phyloP scores from a whole-genome alignment of 495 filamentous ascomycete species.

The Aspergillus olivimuriae region DNA sequence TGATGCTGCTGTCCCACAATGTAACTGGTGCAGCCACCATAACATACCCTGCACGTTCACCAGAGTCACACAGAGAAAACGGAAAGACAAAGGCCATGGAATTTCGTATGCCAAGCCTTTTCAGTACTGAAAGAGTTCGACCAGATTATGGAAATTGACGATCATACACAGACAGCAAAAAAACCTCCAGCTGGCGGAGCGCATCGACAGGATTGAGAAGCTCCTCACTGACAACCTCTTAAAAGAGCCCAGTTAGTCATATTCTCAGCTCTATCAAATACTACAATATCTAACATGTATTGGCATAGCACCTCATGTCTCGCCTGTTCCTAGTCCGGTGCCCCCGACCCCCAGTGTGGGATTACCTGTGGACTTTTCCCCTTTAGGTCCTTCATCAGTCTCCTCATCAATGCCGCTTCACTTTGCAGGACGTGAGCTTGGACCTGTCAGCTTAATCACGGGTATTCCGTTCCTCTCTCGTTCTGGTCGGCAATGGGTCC shows the following conservation, averaged over 20 bases:
- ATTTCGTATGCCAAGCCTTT: conserved; percentile 14
- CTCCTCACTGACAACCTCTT: conserved; percentile 28
- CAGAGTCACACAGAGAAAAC: conserved; percentile 29
- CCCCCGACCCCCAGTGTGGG: too few relatives aligned
- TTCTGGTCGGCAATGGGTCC: conserved; percentile 42
- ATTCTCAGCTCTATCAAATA: too few relatives aligned
- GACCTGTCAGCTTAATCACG: conserved; percentile 38
- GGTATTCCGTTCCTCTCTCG: conserved; percentile 41
- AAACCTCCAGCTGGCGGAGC: conserved; percentile 27
- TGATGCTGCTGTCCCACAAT: conserved; percentile 34
- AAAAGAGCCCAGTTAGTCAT: too few relatives aligned
- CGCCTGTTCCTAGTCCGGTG: too few relatives aligned
- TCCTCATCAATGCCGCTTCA: conserved; percentile 37
- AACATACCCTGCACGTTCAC: conserved; percentile 43
- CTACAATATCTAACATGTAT: too few relatives aligned
- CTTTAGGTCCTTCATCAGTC: conserved; percentile 10
- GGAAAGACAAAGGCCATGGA: conserved; percentile 21
- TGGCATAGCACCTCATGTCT: too few relatives aligned
- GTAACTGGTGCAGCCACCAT: conserved; percentile 51
- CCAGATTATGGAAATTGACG: conserved; percentile 1
- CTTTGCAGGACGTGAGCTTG: conserved; percentile 43
- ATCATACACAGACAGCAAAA: conserved; percentile 16
- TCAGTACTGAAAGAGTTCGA: background rate
- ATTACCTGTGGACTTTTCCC: background rate
- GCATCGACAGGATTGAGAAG: conserved; percentile 37